These are phyloP conservation scores for Boletus calvinii DNA, from an alignment of 1,284 basidiomycete genomes.

Conservation along the genomic window DNA sequence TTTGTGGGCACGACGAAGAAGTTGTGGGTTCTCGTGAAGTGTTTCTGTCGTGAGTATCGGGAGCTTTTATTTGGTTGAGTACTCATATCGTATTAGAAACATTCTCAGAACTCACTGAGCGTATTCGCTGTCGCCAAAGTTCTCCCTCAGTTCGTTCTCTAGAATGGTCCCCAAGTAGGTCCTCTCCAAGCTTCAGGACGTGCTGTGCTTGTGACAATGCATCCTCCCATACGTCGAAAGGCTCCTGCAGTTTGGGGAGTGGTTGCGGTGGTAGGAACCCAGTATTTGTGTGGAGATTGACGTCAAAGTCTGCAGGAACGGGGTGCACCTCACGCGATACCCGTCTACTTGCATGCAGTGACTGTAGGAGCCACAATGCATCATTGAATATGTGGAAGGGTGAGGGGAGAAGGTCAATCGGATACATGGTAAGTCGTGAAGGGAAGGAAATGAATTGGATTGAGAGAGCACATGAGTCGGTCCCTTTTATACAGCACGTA, in stretches of 20 bases:
- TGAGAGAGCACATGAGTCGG: conserved; percentile 7
- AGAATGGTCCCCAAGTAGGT: conserved; percentile 48
- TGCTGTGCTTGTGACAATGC: conserved; percentile 56
- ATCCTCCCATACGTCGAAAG: conserved; percentile 75
- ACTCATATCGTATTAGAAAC: conserved; percentile 2
- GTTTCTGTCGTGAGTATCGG: conserved; percentile 59
- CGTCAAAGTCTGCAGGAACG: conserved; percentile 59
- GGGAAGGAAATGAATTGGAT: not conserved
- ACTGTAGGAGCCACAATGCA: conserved; percentile 28
- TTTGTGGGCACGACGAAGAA: conserved; percentile 81
- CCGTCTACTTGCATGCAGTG: conserved; percentile 26
- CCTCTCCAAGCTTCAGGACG: conserved; percentile 62
- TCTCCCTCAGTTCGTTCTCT: conserved; percentile 53
- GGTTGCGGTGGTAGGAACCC: conserved; percentile 85
- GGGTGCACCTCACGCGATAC: conserved; percentile 25
- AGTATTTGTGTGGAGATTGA: conserved; percentile 74
- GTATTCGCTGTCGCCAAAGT: conserved; percentile 66
- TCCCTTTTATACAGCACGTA: conserved; percentile 35
- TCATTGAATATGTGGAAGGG: conserved; percentile 38
- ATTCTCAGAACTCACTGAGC: conserved; percentile 50
- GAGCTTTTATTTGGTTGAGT: conserved; percentile 49
- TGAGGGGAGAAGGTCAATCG: conserved; percentile 39
- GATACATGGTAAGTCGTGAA: conserved; percentile 25
- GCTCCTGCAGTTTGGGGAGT: conserved; percentile 54
- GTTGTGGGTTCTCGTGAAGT: conserved; percentile 54